A percentile compares a stretch with the other conserved stretches of the same genome.
phyloP scores from a whole-genome alignment of 2,329 filamentous ascomycete genomes.

The Diaporthe velutina region DNA sequence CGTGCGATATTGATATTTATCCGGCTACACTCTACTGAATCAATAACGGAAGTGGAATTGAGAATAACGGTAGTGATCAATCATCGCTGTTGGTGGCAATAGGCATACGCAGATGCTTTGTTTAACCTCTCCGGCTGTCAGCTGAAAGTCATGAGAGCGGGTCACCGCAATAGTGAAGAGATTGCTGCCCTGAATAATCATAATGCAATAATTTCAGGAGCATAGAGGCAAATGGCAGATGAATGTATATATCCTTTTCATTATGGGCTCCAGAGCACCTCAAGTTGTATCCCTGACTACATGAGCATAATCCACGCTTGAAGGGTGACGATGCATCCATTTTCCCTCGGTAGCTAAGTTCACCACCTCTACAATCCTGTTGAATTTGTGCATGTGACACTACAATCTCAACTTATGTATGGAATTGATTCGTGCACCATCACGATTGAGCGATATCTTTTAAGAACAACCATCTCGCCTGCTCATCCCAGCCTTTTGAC shows the following conservation, averaged over 20 bases:
- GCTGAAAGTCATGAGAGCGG: background rate
- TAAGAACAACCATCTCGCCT: constrained; percentile 41
- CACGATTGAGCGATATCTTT: constrained; percentile 27
- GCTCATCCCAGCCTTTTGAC: constrained; percentile 37
- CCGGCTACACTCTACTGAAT: background rate
- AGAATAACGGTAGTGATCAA: background rate
- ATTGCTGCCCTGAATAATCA: background rate
- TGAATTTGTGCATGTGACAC: background rate
- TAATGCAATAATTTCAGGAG: background rate
- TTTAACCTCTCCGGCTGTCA: background rate
- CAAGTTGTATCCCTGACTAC: no score
- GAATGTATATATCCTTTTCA: background rate
- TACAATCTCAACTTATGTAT: background rate
- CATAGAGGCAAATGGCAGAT: background rate
- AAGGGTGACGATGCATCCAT: no score
- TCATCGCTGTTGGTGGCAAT: background rate
- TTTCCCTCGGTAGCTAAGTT: no score
- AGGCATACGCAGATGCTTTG: background rate
- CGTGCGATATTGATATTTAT: no score
- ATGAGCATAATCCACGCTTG: no score
- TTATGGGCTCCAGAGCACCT: background rate
- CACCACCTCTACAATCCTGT: background rate
- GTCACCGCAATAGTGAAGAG: background rate
- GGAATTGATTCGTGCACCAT: background rate
- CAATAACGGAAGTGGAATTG: background rate